Conservation (phyloP, 495 filamentous ascomycete species). For the Chaetomium fimeti region DNA sequence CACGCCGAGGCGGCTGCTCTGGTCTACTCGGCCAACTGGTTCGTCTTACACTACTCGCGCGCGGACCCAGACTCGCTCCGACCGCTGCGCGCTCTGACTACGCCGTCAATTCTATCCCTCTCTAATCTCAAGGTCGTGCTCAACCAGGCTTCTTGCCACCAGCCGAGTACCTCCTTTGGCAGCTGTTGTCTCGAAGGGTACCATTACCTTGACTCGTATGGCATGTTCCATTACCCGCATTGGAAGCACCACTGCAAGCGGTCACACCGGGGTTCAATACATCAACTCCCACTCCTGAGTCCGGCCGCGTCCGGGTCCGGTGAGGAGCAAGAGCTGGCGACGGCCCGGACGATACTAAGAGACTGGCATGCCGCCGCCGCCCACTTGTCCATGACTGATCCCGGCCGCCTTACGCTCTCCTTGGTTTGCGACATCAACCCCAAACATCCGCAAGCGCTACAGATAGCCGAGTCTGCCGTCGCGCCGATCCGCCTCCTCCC, state of each 20-base stretch:
- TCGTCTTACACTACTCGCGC: background rate
- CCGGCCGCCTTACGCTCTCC: background rate
- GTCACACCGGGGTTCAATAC: background rate
- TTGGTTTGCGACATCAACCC: slow-evolving; percentile 11
- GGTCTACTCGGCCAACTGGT: background rate
- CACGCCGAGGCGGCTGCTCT: background rate
- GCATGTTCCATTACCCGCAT: too few species aligned
- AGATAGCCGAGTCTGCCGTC: background rate
- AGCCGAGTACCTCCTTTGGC: background rate
- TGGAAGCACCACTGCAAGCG: background rate
- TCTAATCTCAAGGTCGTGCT: slow-evolving; percentile 1
- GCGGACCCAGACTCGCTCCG: background rate
- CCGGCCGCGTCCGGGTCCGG: background rate
- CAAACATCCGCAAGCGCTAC: background rate
- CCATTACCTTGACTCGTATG: background rate
- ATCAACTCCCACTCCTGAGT: background rate
- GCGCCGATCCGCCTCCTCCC: background rate
- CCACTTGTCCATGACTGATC: background rate
- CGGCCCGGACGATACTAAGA: background rate
- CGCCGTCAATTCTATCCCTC: background rate
- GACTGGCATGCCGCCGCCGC: background rate
- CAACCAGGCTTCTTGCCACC: slow-evolving; percentile 8
- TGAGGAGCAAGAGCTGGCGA: background rate
- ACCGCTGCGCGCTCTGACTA: background rate
- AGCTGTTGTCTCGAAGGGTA: background rate